These are phyloP conservation scores for Phytopythium oedochilum DNA, from an alignment of 352 stramenopile species.

Conservation along the genomic window DNA sequence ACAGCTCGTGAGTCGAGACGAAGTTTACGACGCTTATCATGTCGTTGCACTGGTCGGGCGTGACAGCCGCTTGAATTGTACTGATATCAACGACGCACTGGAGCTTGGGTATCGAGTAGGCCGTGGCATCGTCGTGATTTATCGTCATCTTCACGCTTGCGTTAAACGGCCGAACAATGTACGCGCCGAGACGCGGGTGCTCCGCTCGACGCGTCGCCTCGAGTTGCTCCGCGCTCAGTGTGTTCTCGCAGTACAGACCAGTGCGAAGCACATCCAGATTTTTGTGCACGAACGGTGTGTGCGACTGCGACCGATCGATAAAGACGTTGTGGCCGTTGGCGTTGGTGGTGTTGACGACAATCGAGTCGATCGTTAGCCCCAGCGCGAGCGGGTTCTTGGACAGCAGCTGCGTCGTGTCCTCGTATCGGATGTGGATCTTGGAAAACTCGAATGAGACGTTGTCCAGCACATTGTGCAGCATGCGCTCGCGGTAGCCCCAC, in stretches of 20 bases:
- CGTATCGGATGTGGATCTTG: constrained; percentile 81
- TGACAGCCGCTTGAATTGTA: constrained; percentile 62
- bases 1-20: constrained; percentile 74
- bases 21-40: constrained; percentile 75
- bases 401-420: constrained; percentile 65
- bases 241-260: constrained; percentile 67
- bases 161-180: constrained; percentile 75
- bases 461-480: constrained; percentile 78
- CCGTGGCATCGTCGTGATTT: constrained; percentile 70
- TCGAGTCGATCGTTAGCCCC: constrained; percentile 72
- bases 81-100: constrained; percentile 68
- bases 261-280: constrained; percentile 50
- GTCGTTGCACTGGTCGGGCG: constrained; percentile 70
- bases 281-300: constrained; percentile 81
- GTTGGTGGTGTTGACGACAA: constrained; percentile 69
- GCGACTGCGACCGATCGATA: constrained; percentile 67
- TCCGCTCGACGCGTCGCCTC: constrained; percentile 15
- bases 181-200: constrained; percentile 17
- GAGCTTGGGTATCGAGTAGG: constrained; percentile 60
- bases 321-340: constrained; percentile 77
- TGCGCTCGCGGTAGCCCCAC: constrained; percentile 79
- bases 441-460: constrained; percentile 81
- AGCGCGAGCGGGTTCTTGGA: constrained; percentile 56
- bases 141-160: constrained; percentile 70
- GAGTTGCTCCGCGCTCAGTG: constrained; percentile 19